Percentiles rank a stretch among this genome's conserved stretches.
Conservation (phyloP, 1,284 basidiomycete genomes). For the Papiliotrema fonsecae region DNA sequence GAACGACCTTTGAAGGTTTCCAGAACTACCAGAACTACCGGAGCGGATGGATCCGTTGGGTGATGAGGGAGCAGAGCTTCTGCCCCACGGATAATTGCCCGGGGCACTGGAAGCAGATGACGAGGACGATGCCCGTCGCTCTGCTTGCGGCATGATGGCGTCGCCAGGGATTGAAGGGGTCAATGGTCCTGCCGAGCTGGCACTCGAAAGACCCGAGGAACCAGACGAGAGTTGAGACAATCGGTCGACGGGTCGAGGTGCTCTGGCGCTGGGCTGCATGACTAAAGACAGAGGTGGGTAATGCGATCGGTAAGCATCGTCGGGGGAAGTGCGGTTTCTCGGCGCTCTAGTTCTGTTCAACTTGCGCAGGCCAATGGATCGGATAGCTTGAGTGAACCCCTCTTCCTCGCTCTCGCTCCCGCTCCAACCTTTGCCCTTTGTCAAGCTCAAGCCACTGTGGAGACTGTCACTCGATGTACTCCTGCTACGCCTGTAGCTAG, state of each 20-base stretch:
- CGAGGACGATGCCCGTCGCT: neutral
- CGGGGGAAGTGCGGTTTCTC: no score
- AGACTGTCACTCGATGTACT: neutral
- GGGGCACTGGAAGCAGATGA: neutral
- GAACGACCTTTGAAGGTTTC: neutral
- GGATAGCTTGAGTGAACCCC: constrained; percentile 2
- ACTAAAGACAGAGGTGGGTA: neutral
- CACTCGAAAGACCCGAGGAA: neutral
- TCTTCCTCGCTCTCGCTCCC: constrained; percentile 10
- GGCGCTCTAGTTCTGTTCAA: no score
- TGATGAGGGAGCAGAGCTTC: constrained; percentile 1
- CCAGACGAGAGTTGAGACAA: neutral
- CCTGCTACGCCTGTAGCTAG: neutral
- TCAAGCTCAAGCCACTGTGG: neutral
- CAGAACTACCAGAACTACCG: neutral
- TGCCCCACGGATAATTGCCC: constrained; percentile 5
- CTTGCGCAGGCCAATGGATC: neutral
- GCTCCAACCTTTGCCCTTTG: constrained; percentile 1
- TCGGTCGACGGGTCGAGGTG: no score
- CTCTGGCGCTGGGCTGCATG: no score
- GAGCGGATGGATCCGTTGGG: constrained; percentile 3
- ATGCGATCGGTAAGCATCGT: no score
- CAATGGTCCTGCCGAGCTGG: neutral
- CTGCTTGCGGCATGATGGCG: neutral
- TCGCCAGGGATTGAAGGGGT: neutral